phyloP scores from a whole-genome alignment of 2,329 filamentous ascomycete genomes.

The Pseudogymnoascus sp. region DNA sequence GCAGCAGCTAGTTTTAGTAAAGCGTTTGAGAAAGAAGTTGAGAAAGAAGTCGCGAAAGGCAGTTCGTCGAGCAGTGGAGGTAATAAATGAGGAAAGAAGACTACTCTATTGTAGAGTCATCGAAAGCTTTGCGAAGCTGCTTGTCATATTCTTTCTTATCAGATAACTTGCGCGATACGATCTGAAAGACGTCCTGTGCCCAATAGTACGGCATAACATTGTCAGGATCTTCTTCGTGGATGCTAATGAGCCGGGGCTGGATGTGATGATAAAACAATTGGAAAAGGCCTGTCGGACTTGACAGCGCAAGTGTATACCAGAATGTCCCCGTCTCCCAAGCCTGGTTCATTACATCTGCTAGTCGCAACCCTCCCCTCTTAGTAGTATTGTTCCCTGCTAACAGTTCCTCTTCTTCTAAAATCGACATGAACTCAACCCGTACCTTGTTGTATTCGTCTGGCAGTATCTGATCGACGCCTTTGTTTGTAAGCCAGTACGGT shows the following conservation, averaged over 20 bases:
- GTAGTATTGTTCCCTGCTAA: constrained; percentile 15
- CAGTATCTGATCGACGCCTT: constrained; percentile 14
- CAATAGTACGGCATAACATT: constrained; percentile 13
- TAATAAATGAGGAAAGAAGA: not conserved
- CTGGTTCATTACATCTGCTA: constrained; percentile 5
- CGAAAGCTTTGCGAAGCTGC: constrained; percentile 13
- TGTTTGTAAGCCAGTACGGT: constrained; percentile 28
- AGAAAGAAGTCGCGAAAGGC: not conserved
- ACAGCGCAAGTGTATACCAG: constrained; percentile 22
- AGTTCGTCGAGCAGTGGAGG: not conserved
- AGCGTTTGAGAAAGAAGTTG: not conserved
- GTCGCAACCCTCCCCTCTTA: constrained; percentile 9
- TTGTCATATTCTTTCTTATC: constrained; percentile 13
- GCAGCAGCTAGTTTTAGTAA: not conserved
- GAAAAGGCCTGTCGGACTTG: constrained; percentile 20
- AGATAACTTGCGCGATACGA: constrained; percentile 10
- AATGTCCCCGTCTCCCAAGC: constrained; percentile 22
- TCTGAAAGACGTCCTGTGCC: constrained; percentile 10
- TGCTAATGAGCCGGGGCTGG: constrained; percentile 18
- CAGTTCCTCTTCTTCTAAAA: constrained; percentile 18
- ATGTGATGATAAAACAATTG: constrained; percentile 21
- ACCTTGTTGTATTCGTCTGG: constrained; percentile 13
- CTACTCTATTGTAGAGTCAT: constrained; percentile 9
- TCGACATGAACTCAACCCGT: constrained; percentile 18
- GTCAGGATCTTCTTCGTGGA: constrained; percentile 10